phyloP scores from a whole-genome alignment of 2,329 filamentous ascomycete genomes.

The Venturia oleaginea region DNA sequence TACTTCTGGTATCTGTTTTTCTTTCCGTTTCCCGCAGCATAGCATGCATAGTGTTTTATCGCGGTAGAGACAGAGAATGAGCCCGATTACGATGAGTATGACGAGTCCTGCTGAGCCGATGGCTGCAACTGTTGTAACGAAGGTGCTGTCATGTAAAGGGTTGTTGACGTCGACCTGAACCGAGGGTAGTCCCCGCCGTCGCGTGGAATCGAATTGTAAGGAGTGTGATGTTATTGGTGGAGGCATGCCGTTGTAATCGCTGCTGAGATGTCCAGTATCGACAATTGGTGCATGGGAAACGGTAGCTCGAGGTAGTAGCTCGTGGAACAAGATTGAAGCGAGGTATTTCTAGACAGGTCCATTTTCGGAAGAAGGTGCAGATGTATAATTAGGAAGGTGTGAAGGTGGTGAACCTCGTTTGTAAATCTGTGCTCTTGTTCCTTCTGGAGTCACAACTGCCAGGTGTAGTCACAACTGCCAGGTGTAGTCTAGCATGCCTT shows the following conservation, averaged over 20 bases:
- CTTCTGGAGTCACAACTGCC: background rate
- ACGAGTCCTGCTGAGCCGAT: constrained; percentile 4
- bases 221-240: background rate
- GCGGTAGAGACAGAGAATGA: constrained; percentile 13
- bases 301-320: background rate
- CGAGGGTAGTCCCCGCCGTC: background rate
- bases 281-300: background rate
- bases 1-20: background rate
- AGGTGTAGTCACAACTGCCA: no score
- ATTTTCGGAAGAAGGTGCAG: background rate
- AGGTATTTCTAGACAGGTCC: background rate
- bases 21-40: constrained; percentile 6
- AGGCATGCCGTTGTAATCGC: background rate
- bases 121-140: constrained; percentile 7
- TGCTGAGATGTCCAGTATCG: background rate
- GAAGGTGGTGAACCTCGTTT: background rate
- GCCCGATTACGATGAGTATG: constrained; percentile 7
- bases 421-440: background rate
- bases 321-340: background rate
- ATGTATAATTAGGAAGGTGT: background rate
- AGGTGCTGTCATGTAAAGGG: constrained; percentile 10
- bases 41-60: constrained; percentile 2
- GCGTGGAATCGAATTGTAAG: background rate
- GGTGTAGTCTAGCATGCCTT: background rate
- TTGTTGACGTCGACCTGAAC: background rate